These are phyloP conservation scores for Acanthamoeba healyi DNA, from an alignment of 208 protist species.

Conservation along the genomic window DNA sequence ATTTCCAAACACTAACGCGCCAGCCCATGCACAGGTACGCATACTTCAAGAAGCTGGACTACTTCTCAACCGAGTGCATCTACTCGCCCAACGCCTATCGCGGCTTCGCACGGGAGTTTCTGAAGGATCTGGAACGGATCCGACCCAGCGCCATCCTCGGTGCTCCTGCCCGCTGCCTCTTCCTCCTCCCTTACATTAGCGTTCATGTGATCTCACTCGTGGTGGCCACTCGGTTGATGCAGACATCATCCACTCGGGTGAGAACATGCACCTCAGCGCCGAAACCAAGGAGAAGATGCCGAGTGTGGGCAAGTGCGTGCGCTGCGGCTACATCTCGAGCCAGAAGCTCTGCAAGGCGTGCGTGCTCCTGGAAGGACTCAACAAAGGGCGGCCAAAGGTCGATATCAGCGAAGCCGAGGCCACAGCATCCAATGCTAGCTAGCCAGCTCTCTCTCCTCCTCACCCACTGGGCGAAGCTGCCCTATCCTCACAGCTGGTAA, in stretches of 20 bases:
- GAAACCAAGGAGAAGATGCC: conserved; percentile 84
- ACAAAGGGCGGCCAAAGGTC: conserved; percentile 84
- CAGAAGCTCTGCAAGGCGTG: conserved; percentile 95
- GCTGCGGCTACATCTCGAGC: conserved; percentile 94
- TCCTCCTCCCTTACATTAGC: no score
- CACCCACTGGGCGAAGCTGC: no score
- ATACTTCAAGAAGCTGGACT: conserved; percentile 97
- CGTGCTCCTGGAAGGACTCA: conserved; percentile 94
- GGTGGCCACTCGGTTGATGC: no score
- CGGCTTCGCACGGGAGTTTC: conserved; percentile 93
- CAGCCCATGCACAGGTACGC: conserved; percentile 92
- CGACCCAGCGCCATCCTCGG: conserved; percentile 93
- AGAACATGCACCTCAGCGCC: conserved; percentile 90
- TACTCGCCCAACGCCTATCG: conserved; percentile 97
- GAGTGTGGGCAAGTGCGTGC: conserved; percentile 87
- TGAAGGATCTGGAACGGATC: conserved; percentile 96
- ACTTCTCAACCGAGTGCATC: conserved; percentile 98
- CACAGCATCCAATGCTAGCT: no score
- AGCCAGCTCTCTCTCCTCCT: no score
- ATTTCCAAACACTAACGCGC: no score
- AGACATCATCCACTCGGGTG: conserved; percentile 94
- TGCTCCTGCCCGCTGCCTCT: no score
- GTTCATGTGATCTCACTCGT: no score
- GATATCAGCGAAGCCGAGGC: no score
- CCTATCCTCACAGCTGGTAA: no score